Base-by-base conservation (phyloP, 2,329 filamentous ascomycete species). In the Penicillium expansum region DNA sequence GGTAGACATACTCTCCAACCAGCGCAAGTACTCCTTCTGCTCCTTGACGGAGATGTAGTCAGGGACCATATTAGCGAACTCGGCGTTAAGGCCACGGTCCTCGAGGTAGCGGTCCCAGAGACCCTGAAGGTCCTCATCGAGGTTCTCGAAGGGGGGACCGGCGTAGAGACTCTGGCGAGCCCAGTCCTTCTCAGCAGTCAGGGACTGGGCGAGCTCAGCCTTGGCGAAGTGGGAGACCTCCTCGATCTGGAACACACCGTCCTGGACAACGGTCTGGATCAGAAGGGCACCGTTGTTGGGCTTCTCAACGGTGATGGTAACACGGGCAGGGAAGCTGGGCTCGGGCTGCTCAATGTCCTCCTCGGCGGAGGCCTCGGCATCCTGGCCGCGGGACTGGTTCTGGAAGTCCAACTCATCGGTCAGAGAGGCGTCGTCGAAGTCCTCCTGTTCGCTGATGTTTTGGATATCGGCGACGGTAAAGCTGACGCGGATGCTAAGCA, bases 1-100 rank as follows among this genome's bases (percentile, higher is more conserved):
- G 48, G 44, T 54, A 54, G 52, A 69, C 81, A 76, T 75, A 83
- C 83, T 86, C 76, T 86, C 84, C 75, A 99, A 80, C 94, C 95
- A 99, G 64, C 83, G 80, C 60, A 95, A 80, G 77, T 99, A 99
- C 83, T 99, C 94, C 79, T 87, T 89, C 85, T 97, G 93, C 85
- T 99, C 94, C 87, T 99, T 99, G 78, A 90, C 86, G 74, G 97
- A 92, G 71, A 97, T 92, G 80, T 96, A 99, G 75, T 97, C 92
- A 37, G 92, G 91, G 43, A 96, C 88, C 76, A 97, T 97, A 65
- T 92, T 80, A 52, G 92, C 93, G 68, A 99, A 84, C 57, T 88
- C 85, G 67, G 89, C 87, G 70, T 93, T 91, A 77, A 99, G 86
- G 63, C 93, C 94, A 67, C 94, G 86, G 83, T 97, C 94, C 77